phyloP scores from a whole-genome alignment of 2,329 filamentous ascomycete species.

The Curvularia spicifera region DNA sequence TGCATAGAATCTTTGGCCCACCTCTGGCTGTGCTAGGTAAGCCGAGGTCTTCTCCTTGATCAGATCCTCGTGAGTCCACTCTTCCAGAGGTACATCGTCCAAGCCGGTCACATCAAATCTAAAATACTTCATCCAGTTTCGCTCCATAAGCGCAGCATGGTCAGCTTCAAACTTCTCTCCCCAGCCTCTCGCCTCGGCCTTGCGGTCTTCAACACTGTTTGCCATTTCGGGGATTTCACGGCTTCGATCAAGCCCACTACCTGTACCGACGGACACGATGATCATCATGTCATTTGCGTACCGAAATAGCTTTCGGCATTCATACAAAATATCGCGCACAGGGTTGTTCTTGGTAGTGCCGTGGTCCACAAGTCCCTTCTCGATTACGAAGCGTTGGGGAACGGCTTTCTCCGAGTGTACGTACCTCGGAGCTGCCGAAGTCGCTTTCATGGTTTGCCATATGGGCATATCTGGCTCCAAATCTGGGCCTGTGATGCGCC shows the following conservation, averaged over 20 bases:
- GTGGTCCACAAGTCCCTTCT: constrained; percentile 41
- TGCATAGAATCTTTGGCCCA: constrained; percentile 34
- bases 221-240: constrained; percentile 36
- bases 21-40: constrained; percentile 36
- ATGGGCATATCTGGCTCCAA: constrained; percentile 34
- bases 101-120: constrained; percentile 40
- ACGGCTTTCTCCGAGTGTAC: constrained; percentile 21
- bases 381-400: constrained; percentile 32
- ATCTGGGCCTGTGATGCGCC: constrained; percentile 40
- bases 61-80: constrained; percentile 36
- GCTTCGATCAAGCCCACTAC: constrained; percentile 27
- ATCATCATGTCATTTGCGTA: constrained; percentile 44
- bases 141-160: constrained; percentile 31
- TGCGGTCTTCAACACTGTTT: constrained; percentile 33
- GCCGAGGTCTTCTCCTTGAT: constrained; percentile 38
- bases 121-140: constrained; percentile 44
- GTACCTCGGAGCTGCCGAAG: constrained; percentile 35
- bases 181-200: constrained; percentile 25
- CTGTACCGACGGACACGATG: constrained; percentile 40
- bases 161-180: constrained; percentile 37
- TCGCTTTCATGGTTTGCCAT: constrained; percentile 37
- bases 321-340: constrained; percentile 39
- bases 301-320: constrained; percentile 40
- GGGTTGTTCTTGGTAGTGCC: constrained; percentile 44
- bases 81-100: constrained; percentile 37